Conservation (phyloP, 345 rosid species). For the Bruguiera gymnorhiza region DNA sequence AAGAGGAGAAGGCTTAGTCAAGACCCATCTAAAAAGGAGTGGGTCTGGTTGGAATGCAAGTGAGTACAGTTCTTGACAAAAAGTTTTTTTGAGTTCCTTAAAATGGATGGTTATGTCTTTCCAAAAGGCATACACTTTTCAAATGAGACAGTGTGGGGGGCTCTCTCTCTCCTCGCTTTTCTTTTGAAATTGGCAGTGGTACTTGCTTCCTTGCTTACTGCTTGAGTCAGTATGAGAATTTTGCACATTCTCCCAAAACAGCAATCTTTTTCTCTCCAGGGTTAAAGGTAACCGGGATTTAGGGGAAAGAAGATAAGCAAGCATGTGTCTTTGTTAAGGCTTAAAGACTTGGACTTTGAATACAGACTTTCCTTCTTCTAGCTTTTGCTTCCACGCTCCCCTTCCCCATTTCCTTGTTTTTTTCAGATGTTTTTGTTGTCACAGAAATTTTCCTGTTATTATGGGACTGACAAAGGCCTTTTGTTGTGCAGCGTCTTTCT, state of each 20-base stretch:
- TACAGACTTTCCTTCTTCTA: constrained; percentile 6
- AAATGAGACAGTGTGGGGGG: constrained; percentile 10
- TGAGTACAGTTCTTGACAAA: constrained; percentile 2
- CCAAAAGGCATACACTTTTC: background rate
- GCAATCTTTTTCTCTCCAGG: constrained; percentile 9
- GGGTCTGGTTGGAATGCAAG: constrained; percentile 22
- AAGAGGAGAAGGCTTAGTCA: constrained; percentile 22
- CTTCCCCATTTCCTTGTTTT: no score
- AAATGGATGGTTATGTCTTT: constrained; percentile 11
- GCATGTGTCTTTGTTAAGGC: constrained; percentile 13
- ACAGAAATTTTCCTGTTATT: background rate
- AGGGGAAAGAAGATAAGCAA: constrained; percentile 41
- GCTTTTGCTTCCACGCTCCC: no score
- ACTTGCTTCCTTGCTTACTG: background rate
- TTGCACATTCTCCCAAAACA: constrained; percentile 37
- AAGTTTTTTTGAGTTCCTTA: constrained; percentile 13
- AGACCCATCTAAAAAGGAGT: constrained; percentile 26
- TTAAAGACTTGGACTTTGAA: constrained; percentile 60
- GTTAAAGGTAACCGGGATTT: constrained; percentile 54
- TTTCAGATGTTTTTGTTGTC: no score
- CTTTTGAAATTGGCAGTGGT: background rate
- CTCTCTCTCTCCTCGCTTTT: background rate
- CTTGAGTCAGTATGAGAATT: constrained; percentile 25
- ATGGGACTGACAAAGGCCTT: background rate
- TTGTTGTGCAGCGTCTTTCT: constrained; percentile 1